These are phyloP conservation scores for Bjerkandera adusta DNA, from an alignment of 1,284 basidiomycete genomes.

Conservation along the genomic window DNA sequence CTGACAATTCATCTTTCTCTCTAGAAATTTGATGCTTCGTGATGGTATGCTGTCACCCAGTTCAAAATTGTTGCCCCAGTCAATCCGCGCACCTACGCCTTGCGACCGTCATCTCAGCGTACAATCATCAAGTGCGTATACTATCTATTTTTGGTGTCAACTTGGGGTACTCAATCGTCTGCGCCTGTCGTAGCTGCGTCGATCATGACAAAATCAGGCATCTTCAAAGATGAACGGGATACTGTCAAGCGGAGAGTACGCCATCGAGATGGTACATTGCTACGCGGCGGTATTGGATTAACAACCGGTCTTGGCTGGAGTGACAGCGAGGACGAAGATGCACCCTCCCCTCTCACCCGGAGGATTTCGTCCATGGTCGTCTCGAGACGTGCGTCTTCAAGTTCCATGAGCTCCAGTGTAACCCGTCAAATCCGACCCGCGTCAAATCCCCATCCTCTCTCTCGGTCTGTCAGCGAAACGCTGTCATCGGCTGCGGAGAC, in stretches of 20 bases:
- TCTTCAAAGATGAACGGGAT: slow-evolving; percentile 64
- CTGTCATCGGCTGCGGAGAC: slow-evolving; percentile 10
- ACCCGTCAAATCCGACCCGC: neutral
- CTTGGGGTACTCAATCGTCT: neutral
- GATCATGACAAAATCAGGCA: slow-evolving; percentile 49
- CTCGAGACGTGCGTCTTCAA: slow-evolving; percentile 34
- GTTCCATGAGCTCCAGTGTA: slow-evolving; percentile 23
- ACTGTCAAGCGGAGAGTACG: slow-evolving; percentile 59
- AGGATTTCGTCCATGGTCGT: slow-evolving; percentile 58
- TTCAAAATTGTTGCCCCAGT: slow-evolving; percentile 56
- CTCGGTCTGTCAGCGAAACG: slow-evolving; percentile 31
- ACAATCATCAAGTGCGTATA: slow-evolving; percentile 22
- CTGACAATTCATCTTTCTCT: slow-evolving; percentile 5
- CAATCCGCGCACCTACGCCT: slow-evolving; percentile 13
- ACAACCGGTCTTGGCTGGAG: slow-evolving; percentile 85
- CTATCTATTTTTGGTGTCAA: neutral
- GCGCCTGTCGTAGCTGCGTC: slow-evolving; percentile 27
- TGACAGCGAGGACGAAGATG: slow-evolving; percentile 82
- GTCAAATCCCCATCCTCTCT: slow-evolving; percentile 24
- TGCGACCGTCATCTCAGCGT: slow-evolving; percentile 23
- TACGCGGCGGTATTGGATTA: slow-evolving; percentile 71
- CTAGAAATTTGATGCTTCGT: slow-evolving; percentile 69
- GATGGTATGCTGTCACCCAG: slow-evolving; percentile 73
- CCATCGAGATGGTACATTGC: slow-evolving; percentile 68
- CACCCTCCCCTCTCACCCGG: slow-evolving; percentile 68